Base-by-base conservation (phyloP, 169 alveolate species). In the Prorocentrum cordatum region DNA sequence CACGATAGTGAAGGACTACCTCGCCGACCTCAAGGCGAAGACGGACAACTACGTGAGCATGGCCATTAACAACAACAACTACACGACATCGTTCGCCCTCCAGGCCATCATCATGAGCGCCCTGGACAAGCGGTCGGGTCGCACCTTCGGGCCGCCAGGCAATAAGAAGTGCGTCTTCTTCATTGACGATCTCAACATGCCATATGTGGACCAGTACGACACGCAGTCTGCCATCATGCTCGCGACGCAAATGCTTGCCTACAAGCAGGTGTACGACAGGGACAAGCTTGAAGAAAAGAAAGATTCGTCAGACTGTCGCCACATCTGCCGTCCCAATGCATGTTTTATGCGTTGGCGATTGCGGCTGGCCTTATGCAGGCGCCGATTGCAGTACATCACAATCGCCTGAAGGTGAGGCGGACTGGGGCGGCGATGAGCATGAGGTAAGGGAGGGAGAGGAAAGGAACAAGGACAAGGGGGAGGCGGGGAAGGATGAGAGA, bases 171-270 rank as follows among this genome's bases (percentile, higher is more conserved):
- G 96, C 62, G 95, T 97, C 86, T 97, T 94, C 93, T 96, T 97
- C 95, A 93, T 97, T 87, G 99, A 97, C 92, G 99, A 97, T 90
- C 71, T 97, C 88, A 97, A 97, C 93, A 96, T 97, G 98, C 98
- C 99, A 22, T 95, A 94, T 73, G 96, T 96, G 45, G 99, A 96
- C 91, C 94, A 94, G 62, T 97, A 96, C 92, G 99, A 97, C 91
- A 96, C 99, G 32, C 97, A 97, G 94, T 94, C 97, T 26, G 98
- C 97, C 4, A 94, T 95, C 62, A 94, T 95, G 91, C 92, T 97
- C 91, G 84, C 96, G 80, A 94, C 97, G 93, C 96, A 96, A 83
- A 72, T 91, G 92, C 22, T 91, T 45, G 59, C 66, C 38, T 86
- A 83, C 91, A 66, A 61, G 42, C 87, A 77, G 70, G 64, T 85